Percentiles rank a stretch among this genome's conserved stretches.
These are phyloP conservation scores for Colletotrichum brevisporum DNA, from an alignment of 2,329 filamentous ascomycete species.

Conservation along the genomic window DNA sequence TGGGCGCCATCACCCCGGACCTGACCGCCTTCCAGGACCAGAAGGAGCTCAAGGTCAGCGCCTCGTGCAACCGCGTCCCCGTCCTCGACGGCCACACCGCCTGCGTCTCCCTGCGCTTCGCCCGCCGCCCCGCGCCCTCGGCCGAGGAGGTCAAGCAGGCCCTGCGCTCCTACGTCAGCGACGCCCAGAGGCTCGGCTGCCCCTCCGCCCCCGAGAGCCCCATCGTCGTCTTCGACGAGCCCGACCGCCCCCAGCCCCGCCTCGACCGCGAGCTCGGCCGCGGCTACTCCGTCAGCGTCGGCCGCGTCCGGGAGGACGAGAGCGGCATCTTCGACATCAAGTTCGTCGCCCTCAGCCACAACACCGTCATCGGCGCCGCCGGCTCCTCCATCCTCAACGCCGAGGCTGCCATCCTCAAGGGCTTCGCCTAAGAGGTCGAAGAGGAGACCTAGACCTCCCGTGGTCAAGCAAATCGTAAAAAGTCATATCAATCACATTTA, in stretches of 20 bases:
- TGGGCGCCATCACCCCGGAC: conserved; percentile 80
- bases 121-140: conserved; percentile 79
- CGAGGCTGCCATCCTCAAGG: conserved; percentile 92
- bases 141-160: conserved; percentile 84
- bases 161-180: conserved; percentile 83
- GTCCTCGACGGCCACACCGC: conserved; percentile 96
- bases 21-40: conserved; percentile 84
- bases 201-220: conserved; percentile 86
- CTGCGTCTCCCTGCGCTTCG: conserved; percentile 91
- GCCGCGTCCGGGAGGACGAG: conserved; percentile 87
- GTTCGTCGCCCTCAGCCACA: conserved; percentile 93
- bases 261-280: conserved; percentile 87
- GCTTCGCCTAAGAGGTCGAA: conserved; percentile 71
- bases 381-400: conserved; percentile 96
- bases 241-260: conserved; percentile 90
- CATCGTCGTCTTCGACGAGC: conserved; percentile 91
- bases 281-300: conserved; percentile 93
- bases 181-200: conserved; percentile 87
- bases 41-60: conserved; percentile 80
- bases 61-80: conserved; percentile 93
- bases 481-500: not conserved
- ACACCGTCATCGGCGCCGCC: conserved; percentile 93
- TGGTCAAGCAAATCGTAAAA: not conserved
- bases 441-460: not conserved
- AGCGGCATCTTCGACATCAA: conserved; percentile 94